Evolutionary conservation across 2,329 filamentous ascomycete genomes (phyloP), one percentile per base, ranked within the genome.

Genomic region (Colletotrichum lindemuthianum): DNA sequence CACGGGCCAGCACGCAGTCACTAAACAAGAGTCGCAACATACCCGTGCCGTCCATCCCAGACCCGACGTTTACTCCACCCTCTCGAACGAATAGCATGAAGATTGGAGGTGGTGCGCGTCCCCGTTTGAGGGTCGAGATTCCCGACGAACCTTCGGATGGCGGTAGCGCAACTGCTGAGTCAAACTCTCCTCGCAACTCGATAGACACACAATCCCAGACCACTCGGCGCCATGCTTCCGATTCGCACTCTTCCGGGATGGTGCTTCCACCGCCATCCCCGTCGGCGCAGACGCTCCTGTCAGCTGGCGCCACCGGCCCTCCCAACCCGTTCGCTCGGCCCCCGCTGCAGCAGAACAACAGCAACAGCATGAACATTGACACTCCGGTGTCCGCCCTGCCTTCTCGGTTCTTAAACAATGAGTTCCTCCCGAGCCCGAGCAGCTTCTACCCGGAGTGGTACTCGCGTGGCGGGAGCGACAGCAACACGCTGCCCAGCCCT

Each of bases 281-380:
- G 0, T 97, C 93, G 36, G 92, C 93, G 2, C 91, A 91, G 24
- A 88, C 93, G 2, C 83, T 98, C 7, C 82, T 97, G 59, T 97
- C 93, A 51, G 96, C 96, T 0, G 96, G 96, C 44, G 95, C 96
- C 8, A 91, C 90, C 41, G 96, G 96, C 0, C 96, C 96, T 12
- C 93, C 93, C 2, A 99, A 99, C 75, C 96, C 96, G 0, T 99
- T 98, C 76, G 96, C 96, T 8, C 86, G 95, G 45, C 96, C 95
- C 1, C 86, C 90, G 33, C 93, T 92, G 5, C 92, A 93, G 34
- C 84, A 88, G 60, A 87, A 85, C 70, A 81, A 72, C 65, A 87
- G 85, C 70, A 81, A 72, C 65, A 80, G 75, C 54, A 78, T 82
- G 68, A 83, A 81, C 65, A 80, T 76, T 24, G 79, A 80, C 60